These are phyloP conservation scores for Colletotrichum tropicicola DNA, from an alignment of 2,329 filamentous ascomycete genomes.

Conservation along the genomic window DNA sequence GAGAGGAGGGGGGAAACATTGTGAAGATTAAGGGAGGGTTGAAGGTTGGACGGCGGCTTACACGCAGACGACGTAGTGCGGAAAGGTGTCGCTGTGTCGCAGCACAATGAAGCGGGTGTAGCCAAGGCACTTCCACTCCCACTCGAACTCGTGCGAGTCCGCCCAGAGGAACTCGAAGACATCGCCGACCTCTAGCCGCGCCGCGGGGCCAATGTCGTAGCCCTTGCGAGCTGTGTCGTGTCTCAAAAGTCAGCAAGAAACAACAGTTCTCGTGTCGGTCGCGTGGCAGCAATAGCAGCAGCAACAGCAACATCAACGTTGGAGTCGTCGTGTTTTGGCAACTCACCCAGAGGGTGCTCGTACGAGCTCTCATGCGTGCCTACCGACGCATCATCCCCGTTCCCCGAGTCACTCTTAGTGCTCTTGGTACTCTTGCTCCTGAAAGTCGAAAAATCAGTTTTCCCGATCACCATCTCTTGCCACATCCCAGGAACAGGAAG, in stretches of 20 bases:
- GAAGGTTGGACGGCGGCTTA: conserved; percentile 1
- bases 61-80: conserved; percentile 28
- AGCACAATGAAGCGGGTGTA: conserved; percentile 29
- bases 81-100: conserved; percentile 28
- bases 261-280: background rate
- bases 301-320: too few relatives aligned
- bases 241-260: conserved; percentile 13
- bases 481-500: conserved; percentile 25
- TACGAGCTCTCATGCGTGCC: conserved; percentile 29
- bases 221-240: conserved; percentile 21
- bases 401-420: conserved; percentile 30
- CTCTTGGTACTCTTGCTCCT: conserved; percentile 31
- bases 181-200: conserved; percentile 23
- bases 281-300: too few relatives aligned
- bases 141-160: conserved; percentile 28
- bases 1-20: background rate
- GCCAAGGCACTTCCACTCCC: conserved; percentile 29
- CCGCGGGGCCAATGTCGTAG: conserved; percentile 28
- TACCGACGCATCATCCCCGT: conserved; percentile 30
- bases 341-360: conserved; percentile 30
- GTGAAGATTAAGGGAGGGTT: background rate
- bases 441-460: conserved; percentile 26
- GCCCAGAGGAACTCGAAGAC: conserved; percentile 30
- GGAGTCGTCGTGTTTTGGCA: background rate
- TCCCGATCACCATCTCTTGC: conserved; percentile 32